These are phyloP conservation scores for Trypanosoma grayi DNA, from an alignment of 208 protist genomes.

Conservation along the genomic window DNA sequence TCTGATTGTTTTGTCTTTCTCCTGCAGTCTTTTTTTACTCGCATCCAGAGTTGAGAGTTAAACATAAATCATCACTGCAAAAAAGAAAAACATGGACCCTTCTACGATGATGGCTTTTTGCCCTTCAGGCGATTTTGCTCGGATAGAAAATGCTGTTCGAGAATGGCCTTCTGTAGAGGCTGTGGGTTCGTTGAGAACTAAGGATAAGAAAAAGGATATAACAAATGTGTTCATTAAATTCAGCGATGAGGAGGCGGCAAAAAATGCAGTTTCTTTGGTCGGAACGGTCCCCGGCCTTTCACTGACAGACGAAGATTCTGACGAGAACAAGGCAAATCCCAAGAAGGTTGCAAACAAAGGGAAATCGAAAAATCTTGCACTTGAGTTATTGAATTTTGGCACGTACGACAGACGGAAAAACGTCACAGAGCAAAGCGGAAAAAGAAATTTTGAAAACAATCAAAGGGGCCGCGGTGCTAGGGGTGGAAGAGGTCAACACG, in stretches of 20 bases:
- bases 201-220: slow-evolving; percentile 72
- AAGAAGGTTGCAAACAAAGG: slow-evolving; percentile 24
- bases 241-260: slow-evolving; percentile 35
- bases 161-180: slow-evolving; percentile 75
- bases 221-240: slow-evolving; percentile 87
- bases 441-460: slow-evolving; percentile 11
- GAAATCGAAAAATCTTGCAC: slow-evolving; percentile 31
- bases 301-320: neutral
- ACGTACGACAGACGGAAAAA: slow-evolving; percentile 33
- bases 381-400: slow-evolving; percentile 62
- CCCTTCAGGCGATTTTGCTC: slow-evolving; percentile 56
- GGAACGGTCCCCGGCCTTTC: slow-evolving; percentile 42
- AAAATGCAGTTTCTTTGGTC: slow-evolving; percentile 33
- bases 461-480: slow-evolving; percentile 6
- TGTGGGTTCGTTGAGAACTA: slow-evolving; percentile 79
- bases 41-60: neutral
- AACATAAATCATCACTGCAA: neutral
- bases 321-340: slow-evolving; percentile 9
- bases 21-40: neutral
- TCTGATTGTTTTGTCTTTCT: slow-evolving; percentile 28
- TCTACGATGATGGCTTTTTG: slow-evolving; percentile 33
- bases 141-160: slow-evolving; percentile 58
- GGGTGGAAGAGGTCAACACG: neutral
- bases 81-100: slow-evolving; percentile 17
- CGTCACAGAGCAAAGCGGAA: neutral